phyloP scores from a whole-genome alignment of 1,284 basidiomycete species.

The Ceratobasidium sp. region DNA sequence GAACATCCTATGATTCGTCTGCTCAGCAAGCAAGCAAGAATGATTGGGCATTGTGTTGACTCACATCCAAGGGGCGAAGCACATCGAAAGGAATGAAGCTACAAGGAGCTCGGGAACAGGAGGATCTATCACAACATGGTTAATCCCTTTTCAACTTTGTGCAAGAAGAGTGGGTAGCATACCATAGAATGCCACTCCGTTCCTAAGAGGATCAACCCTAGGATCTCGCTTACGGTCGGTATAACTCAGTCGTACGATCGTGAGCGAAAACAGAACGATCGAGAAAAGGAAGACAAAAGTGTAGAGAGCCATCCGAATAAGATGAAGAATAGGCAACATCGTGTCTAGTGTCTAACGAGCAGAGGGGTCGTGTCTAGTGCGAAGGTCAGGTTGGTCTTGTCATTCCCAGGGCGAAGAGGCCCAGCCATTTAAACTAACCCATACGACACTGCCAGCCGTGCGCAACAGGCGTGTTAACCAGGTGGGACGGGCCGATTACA shows the following conservation, averaged over 20 bases:
- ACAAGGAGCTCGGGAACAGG: conserved; percentile 20
- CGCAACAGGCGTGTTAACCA: conserved; percentile 20
- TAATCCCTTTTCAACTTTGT: no score
- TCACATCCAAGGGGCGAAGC: conserved; percentile 30
- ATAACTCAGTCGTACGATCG: conserved; percentile 28
- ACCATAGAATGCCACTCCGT: conserved; percentile 26
- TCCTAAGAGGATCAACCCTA: conserved; percentile 19
- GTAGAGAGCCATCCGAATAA: conserved; percentile 20
- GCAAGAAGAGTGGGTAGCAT: not conserved
- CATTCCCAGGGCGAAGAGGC: not conserved
- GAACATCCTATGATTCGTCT: conserved; percentile 9
- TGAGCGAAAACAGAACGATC: conserved; percentile 23
- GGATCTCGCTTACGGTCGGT: conserved; percentile 30
- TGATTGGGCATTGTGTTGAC: not conserved
- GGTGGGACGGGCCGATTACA: not conserved
- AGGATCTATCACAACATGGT: not conserved
- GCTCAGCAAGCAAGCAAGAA: not conserved
- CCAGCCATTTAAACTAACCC: conserved; percentile 2
- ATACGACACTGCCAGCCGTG: conserved; percentile 25
- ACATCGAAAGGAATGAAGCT: conserved; percentile 31
- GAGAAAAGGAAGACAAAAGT: conserved; percentile 16
- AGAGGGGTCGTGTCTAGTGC: not conserved
- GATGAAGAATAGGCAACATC: conserved; percentile 5
- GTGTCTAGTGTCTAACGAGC: not conserved
- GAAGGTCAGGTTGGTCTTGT: conserved; percentile 1